These are phyloP conservation scores for Nannizzia gypsea DNA, from an alignment of 2,329 filamentous ascomycete species.

Conservation along the genomic window DNA sequence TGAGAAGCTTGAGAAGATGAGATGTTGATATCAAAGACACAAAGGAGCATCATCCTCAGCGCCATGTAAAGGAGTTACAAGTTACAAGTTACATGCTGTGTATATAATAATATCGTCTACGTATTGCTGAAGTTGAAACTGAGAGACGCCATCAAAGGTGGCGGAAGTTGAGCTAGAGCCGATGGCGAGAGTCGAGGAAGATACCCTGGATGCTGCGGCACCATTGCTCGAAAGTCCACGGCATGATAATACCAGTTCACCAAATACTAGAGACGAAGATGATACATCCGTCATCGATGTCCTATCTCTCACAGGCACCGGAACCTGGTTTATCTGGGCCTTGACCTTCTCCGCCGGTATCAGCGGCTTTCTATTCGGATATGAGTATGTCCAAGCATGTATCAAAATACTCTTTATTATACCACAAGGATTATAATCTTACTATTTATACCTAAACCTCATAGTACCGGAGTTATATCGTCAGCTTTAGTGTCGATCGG, in stretches of 20 bases:
- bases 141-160: not conserved
- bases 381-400: conserved; percentile 37
- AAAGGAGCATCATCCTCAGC: not conserved
- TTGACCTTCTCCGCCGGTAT: conserved; percentile 48
- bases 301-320: not conserved
- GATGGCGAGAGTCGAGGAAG: conserved; percentile 16
- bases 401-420: not conserved
- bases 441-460: conserved; percentile 11
- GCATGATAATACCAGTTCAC: not conserved
- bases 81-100: too few species aligned
- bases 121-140: not conserved
- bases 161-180: conserved; percentile 10
- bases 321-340: conserved; percentile 40
- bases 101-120: not conserved
- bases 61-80: too few species aligned
- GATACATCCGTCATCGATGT: not conserved
- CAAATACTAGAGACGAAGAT: not conserved
- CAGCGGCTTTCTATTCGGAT: conserved; percentile 49
- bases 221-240: conserved; percentile 20
- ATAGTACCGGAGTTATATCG: conserved; percentile 49
- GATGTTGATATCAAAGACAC: not conserved
- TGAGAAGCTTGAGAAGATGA: not conserved
- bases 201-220: conserved; percentile 17
- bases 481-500: conserved; percentile 47
- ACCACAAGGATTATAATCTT: conserved; percentile 8